Evolutionary conservation across 768 basidiomycete species (phyloP).

Genomic region (Trametes sanguinea): DNA sequence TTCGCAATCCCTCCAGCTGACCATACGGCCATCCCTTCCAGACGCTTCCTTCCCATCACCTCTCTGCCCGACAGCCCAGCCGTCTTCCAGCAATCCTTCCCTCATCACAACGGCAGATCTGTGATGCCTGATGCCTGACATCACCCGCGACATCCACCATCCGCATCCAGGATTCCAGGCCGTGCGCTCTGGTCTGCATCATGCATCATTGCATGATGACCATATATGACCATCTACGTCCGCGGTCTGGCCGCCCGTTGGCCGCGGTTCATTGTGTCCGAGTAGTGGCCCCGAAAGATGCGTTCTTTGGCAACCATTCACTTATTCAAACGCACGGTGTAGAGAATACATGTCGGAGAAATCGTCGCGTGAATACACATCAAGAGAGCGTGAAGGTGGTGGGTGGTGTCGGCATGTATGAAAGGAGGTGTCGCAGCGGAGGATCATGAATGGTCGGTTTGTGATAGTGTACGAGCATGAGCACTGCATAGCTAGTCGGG

Average conservation of each 20-base stretch:
- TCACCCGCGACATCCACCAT: not conserved
- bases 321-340: constrained; percentile 10
- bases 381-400: not conserved
- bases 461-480: not conserved
- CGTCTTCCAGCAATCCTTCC: not conserved
- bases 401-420: constrained; percentile 1
- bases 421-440: constrained; percentile 17
- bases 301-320: not conserved
- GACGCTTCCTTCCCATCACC: constrained; percentile 2
- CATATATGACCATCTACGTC: not conserved
- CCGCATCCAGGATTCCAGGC: not conserved
- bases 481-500: no score
- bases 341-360: constrained; percentile 12
- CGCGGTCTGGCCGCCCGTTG: not conserved
- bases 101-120: constrained; percentile 1
- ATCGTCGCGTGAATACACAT: constrained; percentile 11
- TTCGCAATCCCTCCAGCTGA: not conserved
- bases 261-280: no score
- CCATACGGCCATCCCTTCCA: constrained; percentile 1
- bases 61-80: not conserved
- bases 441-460: not conserved
- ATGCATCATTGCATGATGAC: not conserved
- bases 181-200: not conserved
- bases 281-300: no score
- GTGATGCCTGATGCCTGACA: not conserved